Evolutionary conservation across 2,329 filamentous ascomycete genomes (phyloP), one percentile per base, ranked within the genome.

Genomic region (Zymoseptoria ardabiliae): DNA sequence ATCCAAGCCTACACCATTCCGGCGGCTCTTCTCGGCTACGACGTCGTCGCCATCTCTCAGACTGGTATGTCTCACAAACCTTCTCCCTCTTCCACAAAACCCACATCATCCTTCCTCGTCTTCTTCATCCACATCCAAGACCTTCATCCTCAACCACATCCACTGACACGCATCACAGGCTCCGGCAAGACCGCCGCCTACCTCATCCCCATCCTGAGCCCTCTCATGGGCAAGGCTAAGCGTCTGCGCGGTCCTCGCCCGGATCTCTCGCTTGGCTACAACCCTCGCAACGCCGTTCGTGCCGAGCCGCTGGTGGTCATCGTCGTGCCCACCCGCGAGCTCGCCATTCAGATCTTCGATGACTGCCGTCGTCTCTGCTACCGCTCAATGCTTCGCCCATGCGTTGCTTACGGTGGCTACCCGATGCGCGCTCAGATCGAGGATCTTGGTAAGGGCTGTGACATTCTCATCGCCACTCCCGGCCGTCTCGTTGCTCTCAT

Each of bases 121-220:
- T 49, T 62, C 35, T 65, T 17, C 7, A 50, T 48, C 53, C 10
- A 48, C 35, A 22, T 50, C 19, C 13, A n/a, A 19, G n/a, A 50
- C 54, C 49, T 22, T 17, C 21, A 20, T 35, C 28, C 28, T 35
- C 11, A 9, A 9, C 7, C 19, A 55, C 20, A 48, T 28, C 22
- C 11, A 17, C 56, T 63, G 41, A 63, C 58, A 60, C 20, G 8
- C 50, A 23, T 53, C 21, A 54, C 55, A 97, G 93, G 94, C 20
- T 97, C 93, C 23, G 94, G 94, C 56, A 99, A 99, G 80, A 99
- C 94, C 0, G 93, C 89, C 0, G 92, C 94, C 0, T 99, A 94
- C 70, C 76, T 99, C 4, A 85, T 97, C 58, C 94, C 94, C 0
- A 89, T 96, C 61, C 70, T 97, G 55, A 96, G 91, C 61, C 88